A percentile compares a stretch with the other conserved stretches of the same genome.
Evolutionary conservation across 345 rosid species (phyloP).

Genomic region (Rhodamnia rubescens): DNA sequence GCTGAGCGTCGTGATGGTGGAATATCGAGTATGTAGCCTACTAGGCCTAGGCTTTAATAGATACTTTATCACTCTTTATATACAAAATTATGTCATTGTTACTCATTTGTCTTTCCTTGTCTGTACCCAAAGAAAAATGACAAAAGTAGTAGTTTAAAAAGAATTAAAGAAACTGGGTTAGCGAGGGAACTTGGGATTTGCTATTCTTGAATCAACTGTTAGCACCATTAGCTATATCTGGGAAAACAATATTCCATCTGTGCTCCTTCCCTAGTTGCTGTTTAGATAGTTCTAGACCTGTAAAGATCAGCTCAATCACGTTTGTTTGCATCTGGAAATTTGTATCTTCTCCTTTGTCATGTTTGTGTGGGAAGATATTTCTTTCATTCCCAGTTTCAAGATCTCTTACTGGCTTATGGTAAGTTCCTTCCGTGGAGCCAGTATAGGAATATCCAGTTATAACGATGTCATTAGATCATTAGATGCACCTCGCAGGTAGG

Average conservation of each 20-base stretch:
- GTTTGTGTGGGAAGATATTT: not conserved
- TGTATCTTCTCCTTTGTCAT: not conserved
- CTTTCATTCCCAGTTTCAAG: not conserved
- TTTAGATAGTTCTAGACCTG: not conserved
- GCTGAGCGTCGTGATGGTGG: constrained; percentile 85
- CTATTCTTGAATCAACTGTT: not conserved
- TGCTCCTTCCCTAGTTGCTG: not conserved
- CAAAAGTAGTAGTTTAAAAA: not conserved
- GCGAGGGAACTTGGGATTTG: not conserved
- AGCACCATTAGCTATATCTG: not conserved
- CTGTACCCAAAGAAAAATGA: not conserved
- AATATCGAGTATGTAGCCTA: constrained; percentile 42
- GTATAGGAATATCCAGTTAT: not conserved
- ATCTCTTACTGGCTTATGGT: not conserved
- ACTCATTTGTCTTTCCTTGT: not conserved
- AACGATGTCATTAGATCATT: not conserved
- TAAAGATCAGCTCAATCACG: not conserved
- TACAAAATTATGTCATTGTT: not conserved
- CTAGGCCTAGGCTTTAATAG: not conserved
- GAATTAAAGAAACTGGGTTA: not conserved
- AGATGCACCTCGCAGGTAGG: not conserved
- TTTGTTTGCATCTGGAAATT: not conserved
- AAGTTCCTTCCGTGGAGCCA: not conserved
- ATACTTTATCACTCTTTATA: not conserved
- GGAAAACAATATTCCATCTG: not conserved